A percentile compares a stretch with the other conserved stretches of the same genome.
phyloP scores from a whole-genome alignment of 225 moss, liverwort and hornwort species.

The Polytrichum formosum region DNA sequence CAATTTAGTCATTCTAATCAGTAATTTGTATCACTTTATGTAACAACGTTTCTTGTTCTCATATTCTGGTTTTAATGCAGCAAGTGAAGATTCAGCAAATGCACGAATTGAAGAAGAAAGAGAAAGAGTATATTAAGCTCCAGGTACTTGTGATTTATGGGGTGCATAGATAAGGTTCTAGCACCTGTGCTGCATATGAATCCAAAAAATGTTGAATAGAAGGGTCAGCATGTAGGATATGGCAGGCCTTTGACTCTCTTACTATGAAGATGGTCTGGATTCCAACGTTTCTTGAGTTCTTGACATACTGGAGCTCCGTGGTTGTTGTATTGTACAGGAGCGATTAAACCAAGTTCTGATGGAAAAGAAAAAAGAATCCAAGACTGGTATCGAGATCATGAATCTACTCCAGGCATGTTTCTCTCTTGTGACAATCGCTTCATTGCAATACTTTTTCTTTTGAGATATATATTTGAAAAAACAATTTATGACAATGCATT shows the following conservation, averaged over 20 bases:
- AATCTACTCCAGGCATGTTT: conserved; percentile 74
- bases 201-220: no score
- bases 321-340: conserved; percentile 47
- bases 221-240: no score
- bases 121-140: conserved; percentile 89
- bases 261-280: no score
- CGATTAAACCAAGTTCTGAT: conserved; percentile 90
- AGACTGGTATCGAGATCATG: conserved; percentile 89
- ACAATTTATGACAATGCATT: no score
- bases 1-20: no score
- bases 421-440: not conserved
- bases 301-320: conserved; percentile 5
- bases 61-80: conserved; percentile 29
- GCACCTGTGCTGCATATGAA: not conserved
- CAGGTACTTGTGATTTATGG: conserved; percentile 48
- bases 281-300: not conserved
- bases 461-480: no score
- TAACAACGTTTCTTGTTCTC: not conserved
- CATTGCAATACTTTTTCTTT: no score
- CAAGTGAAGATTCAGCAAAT: conserved; percentile 92
- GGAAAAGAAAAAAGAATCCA: conserved; percentile 97
- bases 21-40: not conserved
- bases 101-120: conserved; percentile 96
- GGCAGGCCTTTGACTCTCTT: no score
- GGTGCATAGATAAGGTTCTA: not conserved